Percentiles rank a stretch among this genome's conserved stretches.
Conservation (phyloP, 2,329 filamentous ascomycete genomes). For the Anthostomella pinea region DNA sequence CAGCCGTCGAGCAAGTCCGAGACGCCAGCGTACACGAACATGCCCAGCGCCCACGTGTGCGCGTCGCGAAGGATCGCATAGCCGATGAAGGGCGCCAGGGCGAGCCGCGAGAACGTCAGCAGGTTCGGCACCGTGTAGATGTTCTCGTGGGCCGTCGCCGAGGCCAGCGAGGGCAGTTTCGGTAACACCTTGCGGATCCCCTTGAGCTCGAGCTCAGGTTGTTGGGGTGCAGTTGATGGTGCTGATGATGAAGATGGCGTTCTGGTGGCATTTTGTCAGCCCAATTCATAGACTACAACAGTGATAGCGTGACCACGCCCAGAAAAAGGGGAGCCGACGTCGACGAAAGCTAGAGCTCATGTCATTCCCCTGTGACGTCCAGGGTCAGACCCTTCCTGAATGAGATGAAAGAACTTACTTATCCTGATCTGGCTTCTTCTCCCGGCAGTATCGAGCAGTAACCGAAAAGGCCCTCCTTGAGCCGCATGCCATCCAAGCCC, state of each 20-base stretch:
- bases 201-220: conserved; percentile 5
- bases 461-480: not conserved
- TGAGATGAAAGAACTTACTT: not conserved
- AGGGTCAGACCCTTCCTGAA: not conserved
- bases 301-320: too few relatives aligned
- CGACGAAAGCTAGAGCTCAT: too few relatives aligned
- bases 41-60: conserved; percentile 71
- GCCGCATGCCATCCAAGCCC: not conserved
- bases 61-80: conserved; percentile 85
- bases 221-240: not conserved
- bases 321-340: too few relatives aligned
- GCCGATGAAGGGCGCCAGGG: conserved; percentile 79
- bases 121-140: conserved; percentile 97
- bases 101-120: conserved; percentile 80
- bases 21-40: conserved; percentile 90
- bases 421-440: not conserved
- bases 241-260: not conserved
- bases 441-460: not conserved
- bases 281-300: too few relatives aligned
- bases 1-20: conserved; percentile 93
- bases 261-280: too few relatives aligned
- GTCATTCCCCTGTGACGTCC: too few relatives aligned
- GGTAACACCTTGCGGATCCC: conserved; percentile 30
- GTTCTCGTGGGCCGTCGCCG: conserved; percentile 67
- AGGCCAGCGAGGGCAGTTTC: conserved; percentile 29